Percentiles rank a stretch among this genome's conserved stretches.
These are phyloP conservation scores for Aspergillus fumigatus DNA, from an alignment of 2,329 filamentous ascomycete species.

Conservation along the genomic window DNA sequence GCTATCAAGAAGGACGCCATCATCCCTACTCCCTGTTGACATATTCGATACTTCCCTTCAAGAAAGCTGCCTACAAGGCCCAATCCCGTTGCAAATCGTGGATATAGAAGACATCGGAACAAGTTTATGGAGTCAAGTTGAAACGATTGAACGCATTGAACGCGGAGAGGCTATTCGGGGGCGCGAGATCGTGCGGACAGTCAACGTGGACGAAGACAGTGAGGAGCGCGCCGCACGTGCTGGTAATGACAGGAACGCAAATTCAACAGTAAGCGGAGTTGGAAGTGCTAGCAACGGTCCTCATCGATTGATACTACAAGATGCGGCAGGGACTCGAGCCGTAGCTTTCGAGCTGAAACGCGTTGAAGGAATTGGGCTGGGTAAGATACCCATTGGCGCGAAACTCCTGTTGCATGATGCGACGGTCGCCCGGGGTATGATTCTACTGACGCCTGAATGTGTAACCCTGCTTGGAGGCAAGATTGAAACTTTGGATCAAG, in stretches of 20 bases:
- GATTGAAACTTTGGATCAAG: slow-evolving; percentile 73
- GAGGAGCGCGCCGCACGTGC: slow-evolving; percentile 27
- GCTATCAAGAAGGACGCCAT: slow-evolving; percentile 45
- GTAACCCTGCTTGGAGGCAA: slow-evolving; percentile 80
- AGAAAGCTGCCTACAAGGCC: slow-evolving; percentile 54
- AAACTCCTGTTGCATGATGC: slow-evolving; percentile 71
- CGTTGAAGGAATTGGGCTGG: slow-evolving; percentile 61
- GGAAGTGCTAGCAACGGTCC: slow-evolving; percentile 47
- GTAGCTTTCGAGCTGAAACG: slow-evolving; percentile 68
- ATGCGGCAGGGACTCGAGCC: slow-evolving; percentile 64
- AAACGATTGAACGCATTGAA: slow-evolving; percentile 58
- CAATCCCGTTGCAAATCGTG: slow-evolving; percentile 74
- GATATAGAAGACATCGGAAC: slow-evolving; percentile 79
- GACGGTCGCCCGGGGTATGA: slow-evolving; percentile 64
- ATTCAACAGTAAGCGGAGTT: slow-evolving; percentile 8
- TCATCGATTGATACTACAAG: slow-evolving; percentile 79
- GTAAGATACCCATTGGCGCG: slow-evolving; percentile 63
- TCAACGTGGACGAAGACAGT: slow-evolving; percentile 48
- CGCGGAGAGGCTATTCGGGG: slow-evolving; percentile 55
- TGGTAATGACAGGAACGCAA: slow-evolving; percentile 9
- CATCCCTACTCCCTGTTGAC: slow-evolving; percentile 52
- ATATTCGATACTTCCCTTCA: slow-evolving; percentile 51
- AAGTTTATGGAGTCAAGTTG: slow-evolving; percentile 81
- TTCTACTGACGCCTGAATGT: slow-evolving; percentile 68
- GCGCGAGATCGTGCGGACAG: slow-evolving; percentile 73